Percentiles rank a stretch among this genome's conserved stretches.
Evolutionary conservation across 139 green algal species (phyloP).

Genomic region (Microglena sp.): DNA sequence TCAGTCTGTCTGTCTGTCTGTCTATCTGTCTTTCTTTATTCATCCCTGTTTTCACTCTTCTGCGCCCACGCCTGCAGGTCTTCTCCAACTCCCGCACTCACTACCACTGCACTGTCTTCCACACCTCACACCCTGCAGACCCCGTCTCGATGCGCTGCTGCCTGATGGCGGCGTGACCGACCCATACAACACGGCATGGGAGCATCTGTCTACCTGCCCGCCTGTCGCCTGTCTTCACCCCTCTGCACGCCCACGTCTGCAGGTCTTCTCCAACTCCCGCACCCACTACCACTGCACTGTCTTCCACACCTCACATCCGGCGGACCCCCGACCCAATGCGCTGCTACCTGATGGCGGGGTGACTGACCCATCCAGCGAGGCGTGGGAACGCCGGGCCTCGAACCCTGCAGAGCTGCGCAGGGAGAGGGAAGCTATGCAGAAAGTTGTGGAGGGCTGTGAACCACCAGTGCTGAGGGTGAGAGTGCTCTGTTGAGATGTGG

Average conservation of each 20-base stretch:
- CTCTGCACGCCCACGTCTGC: too few relatives aligned
- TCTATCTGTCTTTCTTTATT: too few relatives aligned
- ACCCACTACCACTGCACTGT: constrained; percentile 24
- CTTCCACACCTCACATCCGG: constrained; percentile 29
- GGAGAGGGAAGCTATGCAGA: neutral
- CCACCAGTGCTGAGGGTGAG: neutral
- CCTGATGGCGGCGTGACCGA: constrained; percentile 13
- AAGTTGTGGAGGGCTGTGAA: constrained; percentile 2
- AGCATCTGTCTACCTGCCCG: too few relatives aligned
- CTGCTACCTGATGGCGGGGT: constrained; percentile 10
- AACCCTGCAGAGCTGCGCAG: neutral
- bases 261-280: constrained; percentile 22
- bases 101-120: constrained; percentile 27
- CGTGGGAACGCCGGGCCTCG: neutral
- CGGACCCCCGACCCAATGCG: constrained; percentile 19
- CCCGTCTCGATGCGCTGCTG: constrained; percentile 9
- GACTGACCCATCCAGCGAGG: neutral
- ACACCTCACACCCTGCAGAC: constrained; percentile 26
- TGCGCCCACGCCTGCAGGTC: too few relatives aligned
- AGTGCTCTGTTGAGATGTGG: too few relatives aligned
- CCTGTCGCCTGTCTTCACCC: too few relatives aligned
- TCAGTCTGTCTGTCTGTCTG: neutral
- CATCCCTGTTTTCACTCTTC: too few relatives aligned
- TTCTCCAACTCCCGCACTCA: constrained; percentile 20
- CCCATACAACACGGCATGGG: too few relatives aligned